phyloP scores from a whole-genome alignment of 108 stramenopile genomes.

The Halocafeteria seosinensis region DNA sequence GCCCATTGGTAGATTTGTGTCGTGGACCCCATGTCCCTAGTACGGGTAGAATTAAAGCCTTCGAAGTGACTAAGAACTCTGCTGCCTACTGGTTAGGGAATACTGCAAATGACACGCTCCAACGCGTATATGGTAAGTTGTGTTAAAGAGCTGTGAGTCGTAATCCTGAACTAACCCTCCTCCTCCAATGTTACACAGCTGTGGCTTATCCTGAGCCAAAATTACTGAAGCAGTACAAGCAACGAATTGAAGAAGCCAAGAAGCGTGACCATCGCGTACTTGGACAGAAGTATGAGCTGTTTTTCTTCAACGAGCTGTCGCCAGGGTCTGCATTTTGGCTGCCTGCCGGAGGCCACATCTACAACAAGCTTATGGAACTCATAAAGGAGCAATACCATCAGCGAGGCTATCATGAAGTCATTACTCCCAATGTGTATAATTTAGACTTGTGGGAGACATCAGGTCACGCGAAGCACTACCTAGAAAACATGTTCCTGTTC shows the following conservation, averaged over 20 bases:
- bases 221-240: conserved; percentile 79
- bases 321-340: conserved; percentile 91
- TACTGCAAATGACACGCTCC: conserved; percentile 83
- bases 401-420: conserved; percentile 89
- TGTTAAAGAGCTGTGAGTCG: no score
- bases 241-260: conserved; percentile 57
- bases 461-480: conserved; percentile 96
- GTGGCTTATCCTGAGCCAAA: conserved; percentile 95
- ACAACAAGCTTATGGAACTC: conserved; percentile 84
- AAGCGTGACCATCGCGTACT: conserved; percentile 85
- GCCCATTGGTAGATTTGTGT: conserved; percentile 90
- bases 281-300: conserved; percentile 75
- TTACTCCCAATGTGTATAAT: conserved; percentile 96
- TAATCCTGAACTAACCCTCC: no score
- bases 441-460: conserved; percentile 84
- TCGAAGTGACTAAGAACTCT: conserved; percentile 67
- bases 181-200: no score
- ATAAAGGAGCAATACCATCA: conserved; percentile 80
- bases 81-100: conserved; percentile 92
- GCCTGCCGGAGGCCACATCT: conserved; percentile 92
- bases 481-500: conserved; percentile 84
- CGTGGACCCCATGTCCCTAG: conserved; percentile 86
- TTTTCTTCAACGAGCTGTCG: conserved; percentile 88
- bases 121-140: conserved; percentile 92
- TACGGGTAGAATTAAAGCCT: conserved; percentile 81